Conservation (phyloP, 2,329 filamentous ascomycete species). For the Ophiobolus disseminans region DNA sequence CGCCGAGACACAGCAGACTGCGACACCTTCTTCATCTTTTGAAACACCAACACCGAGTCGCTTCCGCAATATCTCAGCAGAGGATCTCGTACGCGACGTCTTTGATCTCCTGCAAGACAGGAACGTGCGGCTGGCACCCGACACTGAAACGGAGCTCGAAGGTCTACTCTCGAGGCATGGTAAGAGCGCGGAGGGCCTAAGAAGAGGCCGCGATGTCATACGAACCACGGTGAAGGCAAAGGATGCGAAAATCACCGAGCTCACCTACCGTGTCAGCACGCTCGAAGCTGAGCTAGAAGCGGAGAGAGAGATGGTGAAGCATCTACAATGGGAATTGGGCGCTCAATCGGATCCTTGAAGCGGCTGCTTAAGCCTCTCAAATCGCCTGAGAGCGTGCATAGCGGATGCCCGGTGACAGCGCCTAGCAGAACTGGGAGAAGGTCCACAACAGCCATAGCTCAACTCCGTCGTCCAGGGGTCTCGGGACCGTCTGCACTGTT, state of each 20-base stretch:
- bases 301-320: slow-evolving; percentile 52
- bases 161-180: slow-evolving; percentile 56
- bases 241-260: slow-evolving; percentile 68
- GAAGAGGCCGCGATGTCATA: slow-evolving; percentile 70
- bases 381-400: too few species aligned
- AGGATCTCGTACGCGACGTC: slow-evolving; percentile 50
- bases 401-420: too few species aligned
- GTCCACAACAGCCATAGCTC: too few species aligned
- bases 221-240: slow-evolving; percentile 68
- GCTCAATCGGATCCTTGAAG: slow-evolving; percentile 5
- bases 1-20: slow-evolving; percentile 11
- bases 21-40: slow-evolving; percentile 27
- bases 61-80: slow-evolving; percentile 29
- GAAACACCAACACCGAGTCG: slow-evolving; percentile 46
- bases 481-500: too few species aligned
- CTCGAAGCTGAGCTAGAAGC: slow-evolving; percentile 65
- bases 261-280: slow-evolving; percentile 69
- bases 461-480: too few species aligned
- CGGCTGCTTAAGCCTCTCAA: too few species aligned
- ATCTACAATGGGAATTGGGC: slow-evolving; percentile 32
- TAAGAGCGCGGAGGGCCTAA: slow-evolving; percentile 66
- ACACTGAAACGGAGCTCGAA: slow-evolving; percentile 25
- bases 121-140: slow-evolving; percentile 44
- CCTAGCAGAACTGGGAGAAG: too few species aligned
- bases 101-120: slow-evolving; percentile 58